Evolutionary conservation across 2,329 filamentous ascomycete genomes (phyloP), one percentile per base, ranked within the genome.

Genomic region (Exophiala bonariae): DNA sequence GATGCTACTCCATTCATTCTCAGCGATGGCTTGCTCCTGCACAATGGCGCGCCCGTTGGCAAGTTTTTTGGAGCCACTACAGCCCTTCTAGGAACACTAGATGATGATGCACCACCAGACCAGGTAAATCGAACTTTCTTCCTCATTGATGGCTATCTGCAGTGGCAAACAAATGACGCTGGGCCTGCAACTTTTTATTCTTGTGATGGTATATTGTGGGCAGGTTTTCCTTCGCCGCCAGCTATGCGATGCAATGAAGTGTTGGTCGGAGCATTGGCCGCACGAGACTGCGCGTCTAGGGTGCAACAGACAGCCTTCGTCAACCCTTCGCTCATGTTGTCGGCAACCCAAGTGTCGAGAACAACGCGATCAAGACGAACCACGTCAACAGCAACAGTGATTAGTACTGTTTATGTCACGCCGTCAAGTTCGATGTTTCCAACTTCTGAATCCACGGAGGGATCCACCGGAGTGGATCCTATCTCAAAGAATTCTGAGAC

Each of bases 111-210:
- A 8, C 13, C 33, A 11, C 19, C 17, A n/a, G 34, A 46, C 40
- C 32, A 38, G 14, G 43, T 46, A 17, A 46, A 40, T 40, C 13
- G n/a, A 8, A 28, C 36, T 11, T 39, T 46, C 35, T n/a, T 10
- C 3, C 17, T 46, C 16, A 26, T 28, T 18, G 34, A 38, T 46
- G 43, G 43, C n/a, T 17, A 9, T 11, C 34, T 46, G 10, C 22
- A 30, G 7, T 46, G 43, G 43, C 14, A 26, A 14, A n/a, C 43
- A 16, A 20, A 7, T n/a, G 43, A 46, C 19, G 43, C 23, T 30
- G 43, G 43, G 18, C 9, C 13, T 8, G 43, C 43, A 4, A 32
- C 10, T 11, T 46, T 46, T 20, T 46, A 39, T 20, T 23, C 43
- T 7, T 46, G 43, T 19, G 33, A 36, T 6, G 34, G 23, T 16